phyloP scores from a whole-genome alignment of 495 filamentous ascomycete species.

The Podospora tetraspora region DNA sequence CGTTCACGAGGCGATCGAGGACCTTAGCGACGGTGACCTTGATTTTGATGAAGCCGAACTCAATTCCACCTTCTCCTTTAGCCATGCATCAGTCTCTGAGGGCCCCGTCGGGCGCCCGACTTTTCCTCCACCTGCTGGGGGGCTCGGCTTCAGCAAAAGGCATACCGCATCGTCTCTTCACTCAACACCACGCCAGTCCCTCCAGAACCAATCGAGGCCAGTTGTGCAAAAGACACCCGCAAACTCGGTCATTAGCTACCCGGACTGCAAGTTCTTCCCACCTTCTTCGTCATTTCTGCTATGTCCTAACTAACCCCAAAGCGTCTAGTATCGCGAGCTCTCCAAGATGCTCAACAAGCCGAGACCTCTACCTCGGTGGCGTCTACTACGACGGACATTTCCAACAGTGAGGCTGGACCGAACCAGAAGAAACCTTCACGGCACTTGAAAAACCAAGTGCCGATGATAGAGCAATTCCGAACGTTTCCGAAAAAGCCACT shows the following conservation, averaged over 20 bases:
- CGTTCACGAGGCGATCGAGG: conserved; percentile 13
- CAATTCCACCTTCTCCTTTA: not conserved
- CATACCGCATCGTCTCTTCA: conserved; percentile 12
- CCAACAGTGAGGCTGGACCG: not conserved
- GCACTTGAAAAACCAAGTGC: not conserved
- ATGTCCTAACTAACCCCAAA: conserved; percentile 35
- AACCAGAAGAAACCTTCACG: not conserved
- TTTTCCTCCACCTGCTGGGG: not conserved
- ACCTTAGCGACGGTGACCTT: conserved; percentile 19
- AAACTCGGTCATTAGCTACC: conserved; percentile 32
- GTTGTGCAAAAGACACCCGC: conserved; percentile 5
- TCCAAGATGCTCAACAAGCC: conserved; percentile 17
- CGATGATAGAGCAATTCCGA: conserved; percentile 33
- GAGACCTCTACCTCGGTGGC: not conserved
- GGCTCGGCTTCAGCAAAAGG: not conserved
- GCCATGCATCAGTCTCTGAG: conserved; percentile 10
- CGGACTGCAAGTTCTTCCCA: conserved; percentile 44
- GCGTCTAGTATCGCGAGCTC: conserved; percentile 59
- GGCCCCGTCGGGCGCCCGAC: not conserved
- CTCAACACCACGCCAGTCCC: not conserved
- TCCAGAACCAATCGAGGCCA: conserved; percentile 14
- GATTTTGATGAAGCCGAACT: conserved; percentile 25
- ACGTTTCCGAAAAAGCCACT: conserved; percentile 69
- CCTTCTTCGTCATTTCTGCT: not conserved
- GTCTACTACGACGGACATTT: not conserved